Evolutionary conservation across 305 asterid species (phyloP).

Genomic region (Ilex paraguariensis): DNA sequence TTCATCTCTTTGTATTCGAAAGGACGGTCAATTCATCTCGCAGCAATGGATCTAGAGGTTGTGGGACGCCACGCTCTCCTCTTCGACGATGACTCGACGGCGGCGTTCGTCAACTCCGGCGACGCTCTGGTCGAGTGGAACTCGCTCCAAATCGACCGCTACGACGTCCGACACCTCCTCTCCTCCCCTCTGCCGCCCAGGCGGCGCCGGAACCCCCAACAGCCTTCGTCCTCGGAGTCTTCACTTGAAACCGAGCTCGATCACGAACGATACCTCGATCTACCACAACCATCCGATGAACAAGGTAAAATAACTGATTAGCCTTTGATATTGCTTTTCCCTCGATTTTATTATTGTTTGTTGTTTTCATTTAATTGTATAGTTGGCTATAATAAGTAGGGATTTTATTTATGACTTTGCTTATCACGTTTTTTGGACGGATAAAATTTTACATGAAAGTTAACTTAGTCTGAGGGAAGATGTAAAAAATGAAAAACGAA

Average conservation of each 20-base stretch:
- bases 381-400: too few species aligned
- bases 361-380: background rate
- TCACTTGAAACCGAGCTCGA: slow-evolving; percentile 54
- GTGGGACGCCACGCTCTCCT: slow-evolving; percentile 80
- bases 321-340: background rate
- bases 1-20: too few species aligned
- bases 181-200: slow-evolving; percentile 76
- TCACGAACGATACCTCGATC: slow-evolving; percentile 76
- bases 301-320: slow-evolving; percentile 40
- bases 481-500: too few species aligned
- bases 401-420: too few species aligned
- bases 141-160: slow-evolving; percentile 84
- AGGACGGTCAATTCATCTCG: too few species aligned
- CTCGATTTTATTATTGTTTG: background rate
- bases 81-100: slow-evolving; percentile 80
- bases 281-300: slow-evolving; percentile 45
- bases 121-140: slow-evolving; percentile 94
- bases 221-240: slow-evolving; percentile 16
- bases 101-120: slow-evolving; percentile 77
- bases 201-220: slow-evolving; percentile 37
- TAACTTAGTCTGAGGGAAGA: too few species aligned
- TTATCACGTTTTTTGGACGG: too few species aligned
- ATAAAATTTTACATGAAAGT: too few species aligned
- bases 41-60: slow-evolving; percentile 59
- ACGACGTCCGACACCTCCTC: slow-evolving; percentile 95